Evolutionary conservation across 2,329 filamentous ascomycete genomes (phyloP), one percentile per base, ranked within the genome.

Genomic region (Cadophora malorum): DNA sequence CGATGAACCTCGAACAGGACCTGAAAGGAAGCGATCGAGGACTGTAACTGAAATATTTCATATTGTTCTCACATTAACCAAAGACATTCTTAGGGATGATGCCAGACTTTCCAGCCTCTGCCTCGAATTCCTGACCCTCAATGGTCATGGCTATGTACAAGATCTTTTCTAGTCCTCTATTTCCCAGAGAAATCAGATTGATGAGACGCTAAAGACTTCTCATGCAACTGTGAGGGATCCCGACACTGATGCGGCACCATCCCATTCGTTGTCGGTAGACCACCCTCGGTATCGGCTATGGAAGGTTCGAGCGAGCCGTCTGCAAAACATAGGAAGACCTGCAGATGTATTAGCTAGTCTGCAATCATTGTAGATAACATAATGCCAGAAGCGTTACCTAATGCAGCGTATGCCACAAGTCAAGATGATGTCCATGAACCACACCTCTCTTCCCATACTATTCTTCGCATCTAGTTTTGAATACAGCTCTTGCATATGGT

Each of bases 221-320:
- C 59, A 49, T 62, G 52, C 9, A 50, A 63, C 6, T 6, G 1
- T 4, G 60, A 50, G 49, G 41, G n/a, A 52, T 63, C 41, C 16
- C 19, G 16, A 23, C 60, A 63, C n/a, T 63, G 60, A 50, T 63
- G 60, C n/a, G 60, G 60, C 10, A 63, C 45, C 60, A 63, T 52
- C 9, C 60, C 60, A 38, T 35, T 38, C 12, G 45, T 52, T 8
- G 25, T 63, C 16, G 60, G 60, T 19, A 50, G 7, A 10, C 28
- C 60, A 35, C 60, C 60, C 19, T 52, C 45, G 8, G 60, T 14
- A 25, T 25, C 45, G 25, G 28, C 25, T 4, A 38, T 35, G 19
- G 45, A 33, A 38, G 41, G 45, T 25, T 52, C 45, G 33, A 63
- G 28, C 4, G 60, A 63, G 19, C 25, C 45, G n/a, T 63, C 45